phyloP scores from a whole-genome alignment of 352 stramenopile genomes.

The Globisporangium canariense region DNA sequence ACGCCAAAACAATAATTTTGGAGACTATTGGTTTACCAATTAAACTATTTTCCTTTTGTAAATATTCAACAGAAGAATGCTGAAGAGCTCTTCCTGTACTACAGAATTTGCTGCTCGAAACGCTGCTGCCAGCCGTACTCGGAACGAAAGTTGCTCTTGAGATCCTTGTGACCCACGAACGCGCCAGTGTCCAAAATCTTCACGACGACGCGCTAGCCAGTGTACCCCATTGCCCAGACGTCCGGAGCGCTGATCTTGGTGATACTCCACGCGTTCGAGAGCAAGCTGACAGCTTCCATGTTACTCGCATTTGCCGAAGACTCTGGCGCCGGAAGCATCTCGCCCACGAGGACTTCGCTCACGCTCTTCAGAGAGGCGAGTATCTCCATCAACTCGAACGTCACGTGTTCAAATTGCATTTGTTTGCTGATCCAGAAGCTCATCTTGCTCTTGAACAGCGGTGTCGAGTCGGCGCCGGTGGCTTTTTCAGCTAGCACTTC shows the following conservation, averaged over 20 bases:
- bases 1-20: too few species aligned
- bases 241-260: conserved; percentile 19
- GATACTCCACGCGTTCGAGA: conserved; percentile 26
- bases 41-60: too few species aligned
- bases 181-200: too few species aligned
- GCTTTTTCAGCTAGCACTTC: too few species aligned
- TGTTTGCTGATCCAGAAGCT: conserved; percentile 31
- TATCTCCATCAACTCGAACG: conserved; percentile 23
- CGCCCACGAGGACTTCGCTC: not conserved
- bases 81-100: too few species aligned
- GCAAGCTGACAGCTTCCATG: not conserved
- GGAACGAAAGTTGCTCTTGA: too few species aligned
- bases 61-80: too few species aligned
- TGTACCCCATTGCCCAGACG: conserved; percentile 29
- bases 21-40: too few species aligned
- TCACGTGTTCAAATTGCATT: conserved; percentile 23
- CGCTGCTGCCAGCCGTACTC: too few species aligned
- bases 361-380: conserved; percentile 11
- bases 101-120: too few species aligned
- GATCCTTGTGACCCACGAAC: too few species aligned
- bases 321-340: not conserved
- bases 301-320: not conserved
- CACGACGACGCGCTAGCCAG: conserved; percentile 22
- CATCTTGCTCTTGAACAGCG: not conserved
- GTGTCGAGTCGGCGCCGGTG: not conserved